Base-by-base conservation (phyloP, 495 filamentous ascomycete species). In the Aeminium ludgeri region DNA sequence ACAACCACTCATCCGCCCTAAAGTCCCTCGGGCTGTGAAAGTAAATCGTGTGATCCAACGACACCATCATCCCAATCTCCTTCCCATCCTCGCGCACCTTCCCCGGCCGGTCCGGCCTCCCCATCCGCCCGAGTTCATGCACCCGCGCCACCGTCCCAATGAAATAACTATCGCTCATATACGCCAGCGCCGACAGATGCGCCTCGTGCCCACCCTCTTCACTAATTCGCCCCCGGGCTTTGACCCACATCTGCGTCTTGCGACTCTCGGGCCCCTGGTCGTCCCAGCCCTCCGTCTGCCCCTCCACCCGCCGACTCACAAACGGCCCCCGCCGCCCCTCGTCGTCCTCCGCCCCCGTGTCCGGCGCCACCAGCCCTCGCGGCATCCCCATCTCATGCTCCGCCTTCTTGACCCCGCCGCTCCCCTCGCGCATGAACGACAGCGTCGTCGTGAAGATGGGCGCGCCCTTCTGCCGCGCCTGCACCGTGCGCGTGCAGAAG, bases 361-460 rank as follows among this genome's bases (percentile, higher is more conserved):
- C 45, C 8, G 38, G 43, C 38, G 53, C 46, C 38, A 44, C 40
- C 1, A 64, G 55, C 15, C 55, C 66, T 3, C 55, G 50, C 0
- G 80, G 77, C 62, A 85, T 67, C 15, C 65, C 59, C 16, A 62
- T 59, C 0, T 66, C 67, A 60, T 86, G 82, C 44, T 70, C 58
- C 16, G 86, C 59, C 38, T 60, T 65, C 48, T 65, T 62, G 49
- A 67, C 61, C 4, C 79, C 80, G 19, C 74, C 76, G 49, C 73
- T 75, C 40, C 71, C 72, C 35, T 82, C 74, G 11, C 73, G 65
- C 52, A 79, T 78, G 56, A 97, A 97, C 40, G 79, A 86, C 59
- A 87, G 69, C 4, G 87, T 97, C 2, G 83, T 86, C 29, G 87
- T 94, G 65, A 96, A 94, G 59, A 97, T 96, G 41, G 75, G 74